Conservation (phyloP, 495 filamentous ascomycete species). For the Hyaloscypha finlandica region DNA sequence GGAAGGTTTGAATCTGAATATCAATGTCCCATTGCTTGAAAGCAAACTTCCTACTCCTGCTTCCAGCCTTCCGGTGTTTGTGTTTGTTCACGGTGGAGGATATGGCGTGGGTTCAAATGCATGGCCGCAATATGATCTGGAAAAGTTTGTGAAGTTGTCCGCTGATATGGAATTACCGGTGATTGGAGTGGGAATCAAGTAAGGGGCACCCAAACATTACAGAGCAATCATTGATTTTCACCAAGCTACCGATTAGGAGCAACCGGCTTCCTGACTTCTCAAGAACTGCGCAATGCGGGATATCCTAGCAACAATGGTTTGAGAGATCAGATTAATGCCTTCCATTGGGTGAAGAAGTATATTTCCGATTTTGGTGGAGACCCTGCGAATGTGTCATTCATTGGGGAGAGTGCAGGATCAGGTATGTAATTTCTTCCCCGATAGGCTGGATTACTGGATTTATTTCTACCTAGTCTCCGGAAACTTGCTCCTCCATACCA, state of each 20-base stretch:
- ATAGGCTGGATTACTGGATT: neutral
- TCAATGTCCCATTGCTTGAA: slow-evolving; percentile 2
- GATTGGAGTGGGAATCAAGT: slow-evolving; percentile 19
- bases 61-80: slow-evolving; percentile 12
- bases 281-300: slow-evolving; percentile 27
- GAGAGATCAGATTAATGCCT: slow-evolving; percentile 48
- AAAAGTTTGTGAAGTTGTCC: slow-evolving; percentile 7
- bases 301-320: slow-evolving; percentile 56
- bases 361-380: slow-evolving; percentile 41
- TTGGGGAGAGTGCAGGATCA: slow-evolving; percentile 53
- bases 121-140: slow-evolving; percentile 14
- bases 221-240: neutral
- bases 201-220: neutral
- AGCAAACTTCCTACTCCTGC: neutral
- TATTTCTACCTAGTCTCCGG: neutral
- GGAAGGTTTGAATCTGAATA: slow-evolving; percentile 15
- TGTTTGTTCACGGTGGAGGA: slow-evolving; percentile 19
- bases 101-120: slow-evolving; percentile 12
- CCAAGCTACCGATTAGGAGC: slow-evolving; percentile 34
- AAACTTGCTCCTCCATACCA: slow-evolving; percentile 1
- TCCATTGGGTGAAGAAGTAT: slow-evolving; percentile 49
- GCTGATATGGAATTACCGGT: slow-evolving; percentile 5
- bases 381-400: slow-evolving; percentile 39
- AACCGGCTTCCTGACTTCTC: slow-evolving; percentile 37
- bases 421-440: neutral